Evolutionary conservation across 331 rosid genomes (phyloP).

Genomic region (Erythrophleum ivorense): DNA sequence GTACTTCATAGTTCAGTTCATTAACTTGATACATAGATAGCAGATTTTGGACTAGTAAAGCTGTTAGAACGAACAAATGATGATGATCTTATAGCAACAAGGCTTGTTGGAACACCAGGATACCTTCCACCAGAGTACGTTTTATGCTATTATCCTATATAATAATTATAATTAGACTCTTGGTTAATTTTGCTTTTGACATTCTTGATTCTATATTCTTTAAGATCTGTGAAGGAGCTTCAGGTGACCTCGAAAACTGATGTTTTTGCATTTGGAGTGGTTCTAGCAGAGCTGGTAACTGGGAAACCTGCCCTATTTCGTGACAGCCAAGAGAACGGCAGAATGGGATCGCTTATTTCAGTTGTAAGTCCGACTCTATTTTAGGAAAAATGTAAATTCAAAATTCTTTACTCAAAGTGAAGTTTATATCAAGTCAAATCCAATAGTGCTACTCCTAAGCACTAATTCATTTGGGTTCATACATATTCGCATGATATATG

Average conservation of each 20-base stretch:
- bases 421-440: background rate
- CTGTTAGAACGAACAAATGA: constrained; percentile 68
- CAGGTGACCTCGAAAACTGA: constrained; percentile 82
- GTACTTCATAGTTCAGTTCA: background rate
- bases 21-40: constrained; percentile 54
- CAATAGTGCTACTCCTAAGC: background rate
- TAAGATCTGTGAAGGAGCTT: constrained; percentile 83
- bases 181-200: constrained; percentile 24
- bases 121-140: constrained; percentile 88
- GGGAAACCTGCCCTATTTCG: constrained; percentile 69
- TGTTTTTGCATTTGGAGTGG: constrained; percentile 85
- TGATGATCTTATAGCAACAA: constrained; percentile 60
- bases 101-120: constrained; percentile 87
- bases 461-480: background rate
- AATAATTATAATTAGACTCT: background rate
- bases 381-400: background rate
- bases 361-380: constrained; percentile 52
- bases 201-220: background rate
- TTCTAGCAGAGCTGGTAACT: constrained; percentile 72
- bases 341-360: constrained; percentile 66
- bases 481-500: background rate
- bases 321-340: constrained; percentile 53
- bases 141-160: background rate
- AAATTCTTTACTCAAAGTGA: background rate
- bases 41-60: constrained; percentile 83